These are phyloP conservation scores for Leersia perrieri DNA, from an alignment of 176 grass and related monocot genomes.

Conservation along the genomic window DNA sequence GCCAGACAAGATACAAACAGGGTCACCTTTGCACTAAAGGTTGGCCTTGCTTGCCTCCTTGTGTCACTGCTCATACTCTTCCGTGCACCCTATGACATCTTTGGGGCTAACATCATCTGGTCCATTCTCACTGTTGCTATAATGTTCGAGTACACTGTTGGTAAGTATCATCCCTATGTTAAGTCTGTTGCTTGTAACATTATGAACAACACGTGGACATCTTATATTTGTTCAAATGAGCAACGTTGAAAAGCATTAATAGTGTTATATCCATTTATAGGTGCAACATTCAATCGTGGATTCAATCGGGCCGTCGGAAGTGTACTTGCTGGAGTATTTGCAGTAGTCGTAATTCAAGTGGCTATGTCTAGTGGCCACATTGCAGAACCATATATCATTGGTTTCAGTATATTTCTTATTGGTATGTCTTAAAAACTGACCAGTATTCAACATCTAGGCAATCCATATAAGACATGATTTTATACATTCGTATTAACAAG, in stretches of 20 bases:
- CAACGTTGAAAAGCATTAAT: not conserved
- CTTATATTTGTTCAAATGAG: not conserved
- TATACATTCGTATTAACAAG: not conserved
- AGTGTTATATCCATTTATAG: conserved; percentile 34
- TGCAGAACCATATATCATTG: conserved; percentile 87
- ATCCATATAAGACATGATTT: not conserved
- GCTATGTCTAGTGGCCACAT: conserved; percentile 63
- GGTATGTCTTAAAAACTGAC: conserved; percentile 32
- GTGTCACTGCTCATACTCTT: conserved; percentile 82
- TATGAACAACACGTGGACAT: conserved; percentile 1
- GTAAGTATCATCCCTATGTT: conserved; percentile 44
- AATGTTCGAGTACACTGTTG: conserved; percentile 95
- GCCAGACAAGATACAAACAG: conserved; percentile 61
- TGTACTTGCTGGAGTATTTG: conserved; percentile 74
- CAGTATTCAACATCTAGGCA: not conserved
- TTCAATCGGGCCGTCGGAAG: conserved; percentile 84
- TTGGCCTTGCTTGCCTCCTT: conserved; percentile 75
- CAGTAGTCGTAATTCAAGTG: conserved; percentile 72
- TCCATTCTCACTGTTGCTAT: conserved; percentile 84
- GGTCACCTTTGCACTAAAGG: conserved; percentile 77
- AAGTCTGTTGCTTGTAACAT: not conserved
- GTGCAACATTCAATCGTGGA: conserved; percentile 75
- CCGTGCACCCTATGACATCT: conserved; percentile 61
- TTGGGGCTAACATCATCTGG: conserved; percentile 79
- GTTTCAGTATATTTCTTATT: conserved; percentile 77